Base-by-base conservation (phyloP, 768 basidiomycete species). In the Dacryopinax spathularia region DNA sequence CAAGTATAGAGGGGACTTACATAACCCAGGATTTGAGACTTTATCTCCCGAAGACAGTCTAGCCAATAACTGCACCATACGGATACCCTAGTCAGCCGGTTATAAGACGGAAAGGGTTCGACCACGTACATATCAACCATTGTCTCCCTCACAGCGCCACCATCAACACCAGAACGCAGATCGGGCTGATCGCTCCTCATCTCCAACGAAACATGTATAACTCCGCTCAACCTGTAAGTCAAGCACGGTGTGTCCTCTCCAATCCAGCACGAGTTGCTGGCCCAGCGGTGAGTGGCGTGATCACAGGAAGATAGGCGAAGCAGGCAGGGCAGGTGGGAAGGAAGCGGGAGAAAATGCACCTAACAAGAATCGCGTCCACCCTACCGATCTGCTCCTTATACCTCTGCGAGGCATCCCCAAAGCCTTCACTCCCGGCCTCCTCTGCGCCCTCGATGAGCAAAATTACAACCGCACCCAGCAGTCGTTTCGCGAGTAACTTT, bases 391-490 rank as follows among this genome's bases (percentile, higher is more conserved):
- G 75, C 68, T 86, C 83, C 82, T 90, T 92, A 73, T 92, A 78
- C 63, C 78, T 80, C 63, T 76, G 69, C 10, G 97, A 87, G 1
- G 87, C 81, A n/a, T 89, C 83, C 36, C 77, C 80, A 69, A 99
- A 94, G 0, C 94, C 92, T 3, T 79, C 73, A 71, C 92, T 95
- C 1, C 95, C 95, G n/a, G 84, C 84, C 72, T 99, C 96, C 72
- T 96, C 96, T 72, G 97, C 95, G 0, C 96, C 96, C 74, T 99
- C 96, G 16, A 98, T 84, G 61, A 97, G 73, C 72, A 98, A 84
- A 4, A 97, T 85, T 0, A 99, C 72, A 70, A 98, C 96, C 0
- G 93, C 80, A 25, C 82, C 89, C 1, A 99, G 81, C 12, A 85
- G 81, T 1, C 91, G 80, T 13, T 78, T 77, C 29, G 84, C 78